Evolutionary conservation across 2,329 filamentous ascomycete genomes (phyloP), one percentile per base, ranked within the genome.

Genomic region (Penicillium sp.): DNA sequence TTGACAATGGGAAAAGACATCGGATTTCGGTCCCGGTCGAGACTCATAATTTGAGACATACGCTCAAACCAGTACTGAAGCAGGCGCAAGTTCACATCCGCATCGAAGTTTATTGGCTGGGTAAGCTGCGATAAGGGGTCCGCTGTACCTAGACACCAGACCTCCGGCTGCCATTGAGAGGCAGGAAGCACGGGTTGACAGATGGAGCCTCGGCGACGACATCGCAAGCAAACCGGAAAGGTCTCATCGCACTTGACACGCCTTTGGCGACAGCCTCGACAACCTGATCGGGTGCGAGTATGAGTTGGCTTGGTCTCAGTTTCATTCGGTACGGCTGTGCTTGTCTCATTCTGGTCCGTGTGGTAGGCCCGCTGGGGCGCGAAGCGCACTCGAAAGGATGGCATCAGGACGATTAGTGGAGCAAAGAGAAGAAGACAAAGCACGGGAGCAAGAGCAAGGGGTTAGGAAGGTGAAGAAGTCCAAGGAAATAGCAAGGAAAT

Each of bases 31-130:
- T 53, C 49, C 28, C 51, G 53, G 29, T 57, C 49, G 26, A 56
- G 33, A 6, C 51, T 48, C n/a, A 41, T 15, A 15, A 31, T 34
- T 35, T 56, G 55, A 9, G 53, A 49, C 26, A 52, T 48, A 33
- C 45, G 51, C 40, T 57, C 53, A n/a, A 54, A 35, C 55, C 55
- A 57, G 26, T 53, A 56, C 29, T 54, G 53, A 19, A 56, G 42
- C 8, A 57, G 43, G 33, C 52, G 40, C 10, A 13, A 21, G 19
- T 39, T 22, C n/a, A 39, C 19, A 21, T 39, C 7, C 5, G 35
- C 35, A 15, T 19, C 12, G 3, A 21, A 24, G 19, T 19, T 22
- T n/a, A 21, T 39, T 12, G 12, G 17, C 7, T 13, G 35, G 21
- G 22, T 39, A 31, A 15, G 12, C 29, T 31, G 29, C 12, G 29